Evolutionary conservation across 2,329 filamentous ascomycete species (phyloP), one percentile per base, ranked within the genome.

Genomic region (Penicillium sp.): DNA sequence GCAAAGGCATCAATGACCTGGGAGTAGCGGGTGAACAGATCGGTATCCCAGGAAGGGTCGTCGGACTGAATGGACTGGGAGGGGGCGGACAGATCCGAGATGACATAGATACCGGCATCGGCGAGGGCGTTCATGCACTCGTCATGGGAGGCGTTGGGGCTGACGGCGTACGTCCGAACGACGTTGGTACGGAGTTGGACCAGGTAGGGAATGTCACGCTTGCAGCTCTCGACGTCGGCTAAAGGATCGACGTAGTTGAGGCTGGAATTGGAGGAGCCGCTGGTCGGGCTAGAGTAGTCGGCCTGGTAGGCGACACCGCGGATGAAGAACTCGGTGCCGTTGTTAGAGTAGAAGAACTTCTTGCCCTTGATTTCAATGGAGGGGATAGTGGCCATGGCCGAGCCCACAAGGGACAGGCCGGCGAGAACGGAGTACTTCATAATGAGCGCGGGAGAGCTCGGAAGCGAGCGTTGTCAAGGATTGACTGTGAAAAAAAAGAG

Each of bases 291-390:
- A 61, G 73, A 77, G 70, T 83, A 80, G 70, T 94, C 90, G 54
- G 67, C 87, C 83, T 99, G 95, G 82, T 99, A 99, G 68, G 95
- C 95, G 70, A 99, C 84, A 81, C 95, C 95, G 79, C 90, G 92
- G 78, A 98, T 92, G 84, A 79, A 87, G 83, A 91, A 91, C 80
- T 91, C 85, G 26, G 87, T 89, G 71, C 89, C 89, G 77, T 89
- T 90, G 77, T 89, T 90, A 78, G 91, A 85, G 83, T 90, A 93
- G 84, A 96, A 97, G 84, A 97, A 94, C 80, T 95, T 93, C 75
- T 86, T 86, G 70, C 91, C 89, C 85, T 93, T 93, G 83, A 83
- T 81, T 59, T 83, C 79, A 65, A 85, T 84, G 28, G 80, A 74
- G 63, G 83, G 85, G 57, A 89, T 76, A 65, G 65, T 66, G 38